These are phyloP conservation scores for Solanum sitiens DNA, from an alignment of 257 asterid species.

Conservation along the genomic window DNA sequence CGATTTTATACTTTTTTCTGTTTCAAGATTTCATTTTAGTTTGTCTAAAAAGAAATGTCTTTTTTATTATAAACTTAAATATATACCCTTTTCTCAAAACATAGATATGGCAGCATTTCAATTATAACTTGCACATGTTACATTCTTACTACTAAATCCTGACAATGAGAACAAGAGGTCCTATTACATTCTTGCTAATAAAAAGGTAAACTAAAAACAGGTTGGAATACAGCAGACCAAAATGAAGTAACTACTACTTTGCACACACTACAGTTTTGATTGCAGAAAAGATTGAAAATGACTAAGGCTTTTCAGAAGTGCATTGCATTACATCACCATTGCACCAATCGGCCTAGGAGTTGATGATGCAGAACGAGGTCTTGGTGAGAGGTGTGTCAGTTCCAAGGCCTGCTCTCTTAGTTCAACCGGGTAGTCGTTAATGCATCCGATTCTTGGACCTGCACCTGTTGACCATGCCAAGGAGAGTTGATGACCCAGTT, in stretches of 20 bases:
- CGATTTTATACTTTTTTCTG: too few relatives aligned
- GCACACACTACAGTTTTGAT: constrained; percentile 2
- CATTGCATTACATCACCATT: constrained; percentile 6
- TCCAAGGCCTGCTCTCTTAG: constrained; percentile 80
- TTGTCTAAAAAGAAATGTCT: too few relatives aligned
- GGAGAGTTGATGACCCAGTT: constrained; percentile 67
- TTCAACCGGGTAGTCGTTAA: constrained; percentile 81
- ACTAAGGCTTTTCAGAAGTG: neutral
- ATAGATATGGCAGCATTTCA: neutral
- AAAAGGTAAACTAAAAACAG: neutral
- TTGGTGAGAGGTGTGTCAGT: constrained; percentile 73
- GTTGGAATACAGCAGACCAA: neutral
- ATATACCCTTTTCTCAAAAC: neutral
- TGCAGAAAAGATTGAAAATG: neutral
- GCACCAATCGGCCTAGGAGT: constrained; percentile 23
- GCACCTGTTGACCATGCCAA: constrained; percentile 76
- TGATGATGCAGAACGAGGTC: constrained; percentile 9
- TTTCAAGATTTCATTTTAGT: too few relatives aligned
- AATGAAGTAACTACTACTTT: neutral
- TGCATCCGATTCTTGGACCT: constrained; percentile 90
- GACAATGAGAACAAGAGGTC: neutral
- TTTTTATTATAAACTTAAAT: too few relatives aligned
- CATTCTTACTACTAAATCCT: neutral
- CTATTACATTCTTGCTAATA: neutral
- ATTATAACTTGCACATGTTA: neutral